Evolutionary conservation across 495 filamentous ascomycete genomes (phyloP).

Genomic region (Talaromyces ruber): DNA sequence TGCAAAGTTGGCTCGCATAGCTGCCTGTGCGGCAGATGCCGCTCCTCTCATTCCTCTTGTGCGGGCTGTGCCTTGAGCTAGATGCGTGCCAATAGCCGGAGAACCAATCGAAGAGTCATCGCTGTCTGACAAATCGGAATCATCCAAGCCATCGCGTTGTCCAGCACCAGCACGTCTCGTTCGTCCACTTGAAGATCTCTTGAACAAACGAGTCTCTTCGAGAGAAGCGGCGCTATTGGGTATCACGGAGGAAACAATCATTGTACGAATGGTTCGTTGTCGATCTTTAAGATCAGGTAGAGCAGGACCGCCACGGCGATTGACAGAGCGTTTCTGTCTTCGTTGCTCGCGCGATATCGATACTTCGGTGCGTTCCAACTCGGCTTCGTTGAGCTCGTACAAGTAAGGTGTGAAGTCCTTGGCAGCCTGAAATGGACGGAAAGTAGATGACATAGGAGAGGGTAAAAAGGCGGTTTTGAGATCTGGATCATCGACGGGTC

Average conservation of each 20-base stretch:
- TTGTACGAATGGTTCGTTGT: constrained; percentile 79
- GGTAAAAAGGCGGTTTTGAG: constrained; percentile 76
- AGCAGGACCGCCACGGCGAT: constrained; percentile 86
- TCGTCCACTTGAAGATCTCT: constrained; percentile 54
- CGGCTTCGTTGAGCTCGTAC: constrained; percentile 86
- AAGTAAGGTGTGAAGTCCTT: constrained; percentile 91
- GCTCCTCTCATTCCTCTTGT: constrained; percentile 83
- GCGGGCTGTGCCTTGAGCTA: constrained; percentile 68
- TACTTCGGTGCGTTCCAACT: constrained; percentile 83
- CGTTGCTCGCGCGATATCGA: constrained; percentile 89
- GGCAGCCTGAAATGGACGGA: constrained; percentile 80
- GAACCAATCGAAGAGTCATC: constrained; percentile 83
- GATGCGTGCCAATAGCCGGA: constrained; percentile 59
- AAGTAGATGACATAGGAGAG: constrained; percentile 71
- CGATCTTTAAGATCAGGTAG: constrained; percentile 94
- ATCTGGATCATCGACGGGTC: constrained; percentile 86
- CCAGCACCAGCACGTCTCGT: constrained; percentile 34
- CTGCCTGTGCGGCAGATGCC: constrained; percentile 70
- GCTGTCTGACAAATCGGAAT: constrained; percentile 81
- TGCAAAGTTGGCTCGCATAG: constrained; percentile 63
- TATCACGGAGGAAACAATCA: constrained; percentile 83
- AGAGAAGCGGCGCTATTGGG: constrained; percentile 74
- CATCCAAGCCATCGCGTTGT: constrained; percentile 57
- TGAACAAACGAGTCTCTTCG: constrained; percentile 81
- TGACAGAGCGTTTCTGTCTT: constrained; percentile 89